Evolutionary conservation across 345 rosid genomes (phyloP), one percentile per base, ranked within the genome.

Genomic region (Boechera divaricarpa): DNA sequence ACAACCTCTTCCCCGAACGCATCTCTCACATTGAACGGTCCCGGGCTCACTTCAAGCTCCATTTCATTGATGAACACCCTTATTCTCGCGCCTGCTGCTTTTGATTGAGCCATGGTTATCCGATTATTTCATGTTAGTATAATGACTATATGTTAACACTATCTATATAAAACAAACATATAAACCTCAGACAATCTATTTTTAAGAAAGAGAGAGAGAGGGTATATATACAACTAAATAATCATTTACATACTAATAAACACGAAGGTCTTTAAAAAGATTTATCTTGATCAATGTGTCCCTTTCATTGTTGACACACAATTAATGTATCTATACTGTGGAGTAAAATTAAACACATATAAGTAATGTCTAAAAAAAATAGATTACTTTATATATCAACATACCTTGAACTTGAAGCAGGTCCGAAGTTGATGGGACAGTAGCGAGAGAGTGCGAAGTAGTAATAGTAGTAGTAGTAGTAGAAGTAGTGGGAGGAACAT

Each of bases 31-130:
- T 89, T 92, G 74, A 95, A 89, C 15, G 96, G 94, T 39, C 92
- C 94, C 7, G 63, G 67, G 3, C 76, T 79, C 33, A 95, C 86
- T 69, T 95, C 98, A 55, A 92, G 81, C n/a, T 91, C 90, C 67
- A 95, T 86, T 64, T 92, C 98, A 59, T 92, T 91, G 86, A 95
- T 87, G 52, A 91, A 90, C 78, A 94, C 97, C 73, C 82, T 90
- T 70, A 82, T 83, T 79, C 79, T 87, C 4, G 72, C 57, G 4
- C 73, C 54, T n/a, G 63, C 77, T 68, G 65, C 44, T n/a, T 73
- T 54, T 24, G 10, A 59, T 61, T 60, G 51, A 53, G 41, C 49
- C n/a, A 66, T 56, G 15, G 48, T 74, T 64, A 66, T 74, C 11
- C 47, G 71, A 45, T 62, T 33, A 74, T 68, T 69, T 69, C 70